phyloP scores from a whole-genome alignment of 768 basidiomycete species.

The Suillus discolor region DNA sequence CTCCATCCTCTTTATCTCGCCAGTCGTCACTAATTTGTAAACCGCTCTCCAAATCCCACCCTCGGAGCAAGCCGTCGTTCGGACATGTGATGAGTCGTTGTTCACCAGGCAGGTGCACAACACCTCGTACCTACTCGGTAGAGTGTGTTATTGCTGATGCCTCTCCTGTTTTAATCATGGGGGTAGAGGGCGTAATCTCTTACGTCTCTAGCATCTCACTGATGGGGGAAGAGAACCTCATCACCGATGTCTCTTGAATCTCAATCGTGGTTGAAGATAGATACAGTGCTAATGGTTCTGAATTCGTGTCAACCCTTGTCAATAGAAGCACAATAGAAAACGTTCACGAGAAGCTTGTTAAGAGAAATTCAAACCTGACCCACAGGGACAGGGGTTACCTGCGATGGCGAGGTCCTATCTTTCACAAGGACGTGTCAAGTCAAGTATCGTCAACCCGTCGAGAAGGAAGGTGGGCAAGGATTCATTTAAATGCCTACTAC shows the following conservation, averaged over 20 bases:
- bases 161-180: neutral
- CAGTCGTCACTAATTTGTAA: neutral
- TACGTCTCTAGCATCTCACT: too few relatives aligned
- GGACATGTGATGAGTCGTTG: neutral
- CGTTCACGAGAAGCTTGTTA: neutral
- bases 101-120: neutral
- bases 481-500: neutral
- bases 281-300: neutral
- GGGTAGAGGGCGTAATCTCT: neutral
- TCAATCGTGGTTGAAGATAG: neutral
- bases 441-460: too few relatives aligned
- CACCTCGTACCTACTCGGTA: neutral
- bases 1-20: neutral
- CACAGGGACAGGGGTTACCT: neutral
- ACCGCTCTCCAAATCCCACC: neutral
- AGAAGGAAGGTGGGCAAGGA: neutral
- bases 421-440: neutral
- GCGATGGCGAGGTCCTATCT: neutral
- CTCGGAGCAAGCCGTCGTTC: constrained; percentile 2
- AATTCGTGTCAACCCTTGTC: neutral
- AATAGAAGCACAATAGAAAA: neutral
- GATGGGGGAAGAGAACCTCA: neutral
- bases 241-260: neutral
- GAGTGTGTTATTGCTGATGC: neutral
- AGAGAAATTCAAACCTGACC: neutral